A percentile compares a stretch with the other conserved stretches of the same genome.
These are phyloP conservation scores for Alisma plantagoaquatica DNA, from an alignment of 106 monocot genomes.

Conservation along the genomic window DNA sequence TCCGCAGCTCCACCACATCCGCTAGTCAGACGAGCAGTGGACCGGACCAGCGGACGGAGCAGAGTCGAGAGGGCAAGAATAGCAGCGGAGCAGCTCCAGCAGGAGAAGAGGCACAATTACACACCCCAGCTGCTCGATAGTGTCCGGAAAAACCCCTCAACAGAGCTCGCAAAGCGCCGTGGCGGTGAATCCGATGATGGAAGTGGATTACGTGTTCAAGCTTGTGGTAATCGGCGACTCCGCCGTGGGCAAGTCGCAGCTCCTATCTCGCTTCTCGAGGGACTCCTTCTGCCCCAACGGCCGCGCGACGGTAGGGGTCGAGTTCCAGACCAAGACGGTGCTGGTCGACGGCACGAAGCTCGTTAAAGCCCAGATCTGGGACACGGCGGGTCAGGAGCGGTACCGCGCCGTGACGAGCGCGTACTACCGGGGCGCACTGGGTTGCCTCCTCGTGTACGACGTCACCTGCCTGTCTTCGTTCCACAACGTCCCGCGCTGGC, in stretches of 20 bases:
- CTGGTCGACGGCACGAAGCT: constrained; percentile 20
- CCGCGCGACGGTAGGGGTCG: constrained; percentile 26
- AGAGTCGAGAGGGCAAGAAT: too few relatives aligned
- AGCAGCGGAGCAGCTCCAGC: too few relatives aligned
- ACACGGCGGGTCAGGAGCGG: constrained; percentile 15
- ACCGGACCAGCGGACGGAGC: too few relatives aligned
- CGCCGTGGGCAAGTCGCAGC: constrained; percentile 26
- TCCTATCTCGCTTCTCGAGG: constrained; percentile 25
- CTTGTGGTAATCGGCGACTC: constrained; percentile 29
- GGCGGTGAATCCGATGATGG: too few relatives aligned
- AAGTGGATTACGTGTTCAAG: constrained; percentile 28
- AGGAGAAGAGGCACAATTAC: too few relatives aligned
- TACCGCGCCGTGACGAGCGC: constrained; percentile 30
- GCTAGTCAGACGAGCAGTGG: too few relatives aligned
- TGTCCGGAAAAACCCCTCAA: too few relatives aligned
- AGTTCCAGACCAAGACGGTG: constrained; percentile 32
- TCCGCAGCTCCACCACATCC: too few relatives aligned
- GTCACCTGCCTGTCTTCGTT: constrained; percentile 16
- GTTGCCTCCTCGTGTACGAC: constrained; percentile 29
- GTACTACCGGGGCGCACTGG: constrained; percentile 33
- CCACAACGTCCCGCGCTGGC: constrained; percentile 24
- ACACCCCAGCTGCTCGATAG: too few relatives aligned
- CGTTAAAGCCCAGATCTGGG: constrained; percentile 17
- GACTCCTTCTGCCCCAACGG: constrained; percentile 17
- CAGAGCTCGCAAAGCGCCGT: too few relatives aligned